Percentiles rank a stretch among this genome's conserved stretches.
Evolutionary conservation across 257 asterid genomes (phyloP).

Genomic region (Euphrasia confusa): DNA sequence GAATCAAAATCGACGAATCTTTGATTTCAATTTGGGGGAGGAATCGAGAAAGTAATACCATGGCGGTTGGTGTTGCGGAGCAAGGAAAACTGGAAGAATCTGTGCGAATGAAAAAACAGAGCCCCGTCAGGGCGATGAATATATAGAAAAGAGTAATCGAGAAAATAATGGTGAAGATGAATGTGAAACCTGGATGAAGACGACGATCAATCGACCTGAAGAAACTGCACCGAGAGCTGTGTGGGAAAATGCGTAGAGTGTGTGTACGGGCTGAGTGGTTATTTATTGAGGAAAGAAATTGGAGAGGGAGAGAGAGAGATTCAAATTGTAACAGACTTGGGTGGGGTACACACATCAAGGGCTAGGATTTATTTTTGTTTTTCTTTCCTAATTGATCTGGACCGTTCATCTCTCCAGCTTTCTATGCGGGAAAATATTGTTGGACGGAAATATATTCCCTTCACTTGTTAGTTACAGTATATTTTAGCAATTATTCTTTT

Average conservation of each 20-base stretch:
- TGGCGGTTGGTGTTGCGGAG: neutral
- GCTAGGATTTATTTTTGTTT: neutral
- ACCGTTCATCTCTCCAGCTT: neutral
- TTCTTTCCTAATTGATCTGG: neutral
- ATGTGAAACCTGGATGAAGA: neutral
- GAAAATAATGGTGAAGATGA: conserved; percentile 8
- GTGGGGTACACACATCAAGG: neutral
- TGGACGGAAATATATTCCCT: too few relatives aligned
- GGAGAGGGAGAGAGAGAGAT: conserved; percentile 19
- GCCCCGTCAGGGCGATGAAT: too few relatives aligned
- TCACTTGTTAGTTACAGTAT: too few relatives aligned
- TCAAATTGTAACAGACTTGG: too few relatives aligned
- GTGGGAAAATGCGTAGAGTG: conserved; percentile 14
- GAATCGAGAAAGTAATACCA: neutral
- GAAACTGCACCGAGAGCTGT: neutral
- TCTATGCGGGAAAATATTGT: neutral
- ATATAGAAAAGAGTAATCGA: neutral
- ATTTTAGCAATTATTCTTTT: too few relatives aligned
- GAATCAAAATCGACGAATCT: neutral
- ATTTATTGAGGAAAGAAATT: neutral
- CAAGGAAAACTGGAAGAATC: conserved; percentile 9
- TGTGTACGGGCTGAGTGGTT: conserved; percentile 15
- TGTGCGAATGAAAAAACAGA: neutral
- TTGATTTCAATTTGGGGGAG: neutral
- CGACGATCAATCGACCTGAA: neutral